Evolutionary conservation across 495 filamentous ascomycete species (phyloP).

Genomic region (Amniculicola lignicola): DNA sequence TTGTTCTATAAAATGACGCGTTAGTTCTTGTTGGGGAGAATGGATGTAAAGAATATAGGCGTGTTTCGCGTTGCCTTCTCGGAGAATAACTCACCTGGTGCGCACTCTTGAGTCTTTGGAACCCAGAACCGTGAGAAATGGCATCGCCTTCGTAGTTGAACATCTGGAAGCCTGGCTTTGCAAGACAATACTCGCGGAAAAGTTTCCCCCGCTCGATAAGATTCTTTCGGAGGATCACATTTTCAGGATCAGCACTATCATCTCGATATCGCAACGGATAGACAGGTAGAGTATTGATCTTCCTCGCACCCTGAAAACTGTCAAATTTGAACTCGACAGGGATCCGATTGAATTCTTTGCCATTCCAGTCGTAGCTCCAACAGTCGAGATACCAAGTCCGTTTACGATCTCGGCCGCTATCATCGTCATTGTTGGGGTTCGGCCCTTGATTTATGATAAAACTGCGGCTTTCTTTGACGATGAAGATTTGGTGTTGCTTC

Average conservation of each 20-base stretch:
- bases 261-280: neutral
- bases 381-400: neutral
- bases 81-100: neutral
- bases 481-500: neutral
- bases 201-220: slow-evolving; percentile 1
- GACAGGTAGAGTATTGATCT: slow-evolving; percentile 1
- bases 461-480: neutral
- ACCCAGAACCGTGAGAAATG: slow-evolving; percentile 8
- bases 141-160: neutral
- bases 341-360: slow-evolving; percentile 1
- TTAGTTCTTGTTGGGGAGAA: no score
- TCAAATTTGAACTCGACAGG: slow-evolving; percentile 4
- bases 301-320: neutral
- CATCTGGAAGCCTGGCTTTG: neutral
- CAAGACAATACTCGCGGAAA: neutral
- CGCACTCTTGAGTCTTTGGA: slow-evolving; percentile 7
- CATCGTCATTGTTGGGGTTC: neutral
- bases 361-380: neutral
- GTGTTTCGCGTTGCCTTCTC: neutral
- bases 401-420: neutral
- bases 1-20: no score
- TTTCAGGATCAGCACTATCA: no score
- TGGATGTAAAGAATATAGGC: no score
- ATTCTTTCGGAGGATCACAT: neutral
- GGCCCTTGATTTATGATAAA: no score